These are phyloP conservation scores for Entrophospora sp. DNA, from an alignment of 192 early-diverging fungal species.

Conservation along the genomic window DNA sequence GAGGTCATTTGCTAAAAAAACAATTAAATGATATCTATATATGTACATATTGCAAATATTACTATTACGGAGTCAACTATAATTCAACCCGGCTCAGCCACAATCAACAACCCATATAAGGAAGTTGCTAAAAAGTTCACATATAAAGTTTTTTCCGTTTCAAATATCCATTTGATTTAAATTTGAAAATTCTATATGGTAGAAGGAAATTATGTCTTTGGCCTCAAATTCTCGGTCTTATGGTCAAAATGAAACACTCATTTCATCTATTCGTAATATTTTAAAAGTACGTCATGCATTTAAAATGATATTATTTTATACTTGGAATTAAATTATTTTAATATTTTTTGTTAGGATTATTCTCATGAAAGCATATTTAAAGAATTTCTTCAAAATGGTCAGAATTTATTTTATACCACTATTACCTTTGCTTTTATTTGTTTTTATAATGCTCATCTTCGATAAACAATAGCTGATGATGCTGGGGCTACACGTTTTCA, in stretches of 20 bases:
- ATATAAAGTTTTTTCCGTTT: no score
- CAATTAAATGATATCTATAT: no score
- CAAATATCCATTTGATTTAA: no score
- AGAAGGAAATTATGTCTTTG: background rate
- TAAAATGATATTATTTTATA: background rate
- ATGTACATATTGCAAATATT: no score
- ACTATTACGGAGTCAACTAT: no score
- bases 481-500: slow-evolving; percentile 15
- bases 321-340: background rate
- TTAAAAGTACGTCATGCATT: background rate
- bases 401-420: background rate
- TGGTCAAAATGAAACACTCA: slow-evolving; percentile 5
- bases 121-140: no score
- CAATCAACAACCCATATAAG: no score
- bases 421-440: background rate
- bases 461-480: slow-evolving; percentile 12
- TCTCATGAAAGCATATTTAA: background rate
- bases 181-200: no score
- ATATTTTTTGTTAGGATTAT: slow-evolving; percentile 19
- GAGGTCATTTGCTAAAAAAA: no score
- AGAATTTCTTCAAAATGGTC: slow-evolving; percentile 23
- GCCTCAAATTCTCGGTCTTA: background rate
- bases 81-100: no score
- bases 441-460: no score
- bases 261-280: slow-evolving; percentile 7